Evolutionary conservation across 2,329 filamentous ascomycete species (phyloP), one percentile per base, ranked within the genome.

Genomic region (Xylariaceae sp.): DNA sequence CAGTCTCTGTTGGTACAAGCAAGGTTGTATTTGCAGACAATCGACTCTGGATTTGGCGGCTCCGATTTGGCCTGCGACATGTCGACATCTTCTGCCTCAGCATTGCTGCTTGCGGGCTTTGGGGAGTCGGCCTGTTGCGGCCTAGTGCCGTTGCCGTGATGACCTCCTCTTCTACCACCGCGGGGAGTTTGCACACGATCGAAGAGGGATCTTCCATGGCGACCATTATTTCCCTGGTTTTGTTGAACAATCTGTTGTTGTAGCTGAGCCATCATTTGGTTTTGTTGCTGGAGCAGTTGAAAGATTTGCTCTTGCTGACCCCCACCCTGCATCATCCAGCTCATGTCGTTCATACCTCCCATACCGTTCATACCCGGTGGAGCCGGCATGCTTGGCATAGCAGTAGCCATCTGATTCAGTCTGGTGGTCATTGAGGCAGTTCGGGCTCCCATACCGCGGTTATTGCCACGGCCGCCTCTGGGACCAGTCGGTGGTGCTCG

Each of bases 1-100:
- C 94, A 99, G 58, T 95, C 89, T 63, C 83, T 84, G 72, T 95
- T 95, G 40, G 87, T 89, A 76, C 94, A 99, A 60, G 82, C 79
- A 51, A 94, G 76, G 73, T 97, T 96, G 77, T 85, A 99, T 66
- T 88, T 89, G 81, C 94, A 99, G 58, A 92, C 76, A 11, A 78
- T 87, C 47, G 88, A 82, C 4, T 84, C 79, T n/a, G 76, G 74
- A 65, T 78, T 83, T 39, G 67, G 79, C 64, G 71, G 75, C 73
- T 76, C 83, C 68, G 72, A 80, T 72, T 73, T 76, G 62, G 70
- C 69, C 51, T 74, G 76, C 2, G 74, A 72, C 77, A 83, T 84
- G 46, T 90, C 86, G 29, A 85, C 76, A 57, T 91, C 87, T 70
- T 80, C 80, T 50, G 73, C 76, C 34, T 76, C 76, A 11, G 65